Evolutionary conservation across 2,329 filamentous ascomycete species (phyloP).

Genomic region (Zelopaecilomyces penicillatus): DNA sequence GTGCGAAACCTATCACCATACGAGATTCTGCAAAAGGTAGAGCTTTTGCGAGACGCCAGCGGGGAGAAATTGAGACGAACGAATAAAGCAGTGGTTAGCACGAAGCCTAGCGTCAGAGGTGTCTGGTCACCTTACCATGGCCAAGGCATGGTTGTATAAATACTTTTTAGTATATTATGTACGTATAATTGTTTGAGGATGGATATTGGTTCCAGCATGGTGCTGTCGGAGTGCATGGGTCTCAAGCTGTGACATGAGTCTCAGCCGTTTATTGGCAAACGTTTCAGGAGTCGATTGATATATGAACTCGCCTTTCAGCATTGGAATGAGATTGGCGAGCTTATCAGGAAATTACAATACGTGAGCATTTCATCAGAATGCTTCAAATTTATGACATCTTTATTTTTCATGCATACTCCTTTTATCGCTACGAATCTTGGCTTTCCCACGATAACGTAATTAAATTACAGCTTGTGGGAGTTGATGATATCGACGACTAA

Average conservation of each 20-base stretch:
- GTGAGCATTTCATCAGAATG: too few species aligned
- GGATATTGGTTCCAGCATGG: slow-evolving; percentile 14
- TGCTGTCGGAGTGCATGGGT: slow-evolving; percentile 17
- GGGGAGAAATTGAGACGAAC: slow-evolving; percentile 63
- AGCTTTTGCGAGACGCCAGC: slow-evolving; percentile 63
- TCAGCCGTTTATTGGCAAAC: neutral
- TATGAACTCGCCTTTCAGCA: too few species aligned
- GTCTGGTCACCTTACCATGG: slow-evolving; percentile 66
- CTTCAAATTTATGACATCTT: too few species aligned
- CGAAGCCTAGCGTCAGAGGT: slow-evolving; percentile 58
- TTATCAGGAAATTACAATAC: too few species aligned
- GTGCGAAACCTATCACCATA: slow-evolving; percentile 76
- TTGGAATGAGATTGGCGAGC: too few species aligned
- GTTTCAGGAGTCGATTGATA: neutral
- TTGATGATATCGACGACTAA: slow-evolving; percentile 54
- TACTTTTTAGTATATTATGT: slow-evolving; percentile 10
- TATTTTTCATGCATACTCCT: too few species aligned
- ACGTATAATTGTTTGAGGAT: slow-evolving; percentile 20
- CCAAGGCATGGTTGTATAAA: slow-evolving; percentile 44
- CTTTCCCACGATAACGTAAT: neutral
- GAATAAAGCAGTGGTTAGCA: slow-evolving; percentile 56
- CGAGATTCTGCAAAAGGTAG: slow-evolving; percentile 73
- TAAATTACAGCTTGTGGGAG: slow-evolving; percentile 37
- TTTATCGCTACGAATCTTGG: slow-evolving; percentile 3
- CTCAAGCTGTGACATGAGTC: slow-evolving; percentile 4